A percentile compares a stretch with the other conserved stretches of the same genome.
Conservation (phyloP, 2,329 filamentous ascomycete species). For the Huntiella moniliformis region DNA sequence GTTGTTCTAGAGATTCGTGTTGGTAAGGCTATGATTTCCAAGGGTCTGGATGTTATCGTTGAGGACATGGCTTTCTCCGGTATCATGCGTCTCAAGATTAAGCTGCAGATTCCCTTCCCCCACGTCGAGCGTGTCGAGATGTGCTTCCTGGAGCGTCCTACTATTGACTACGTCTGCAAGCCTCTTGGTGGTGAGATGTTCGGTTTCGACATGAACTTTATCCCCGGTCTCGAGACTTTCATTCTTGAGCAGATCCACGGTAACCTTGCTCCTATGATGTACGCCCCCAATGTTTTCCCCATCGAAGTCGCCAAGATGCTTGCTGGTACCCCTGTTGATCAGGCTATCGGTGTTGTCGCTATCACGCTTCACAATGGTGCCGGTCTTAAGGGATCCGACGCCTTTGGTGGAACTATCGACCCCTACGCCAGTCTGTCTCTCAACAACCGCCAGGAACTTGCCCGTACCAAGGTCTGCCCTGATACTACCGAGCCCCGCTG, state of each 20-base stretch:
- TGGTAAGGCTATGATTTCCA: conserved; percentile 92
- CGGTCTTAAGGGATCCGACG: conserved; percentile 87
- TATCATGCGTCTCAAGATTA: conserved; percentile 91
- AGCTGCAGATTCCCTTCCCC: conserved; percentile 87
- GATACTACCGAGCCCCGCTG: conserved; percentile 77
- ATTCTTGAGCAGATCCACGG: conserved; percentile 94
- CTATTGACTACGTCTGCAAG: conserved; percentile 95
- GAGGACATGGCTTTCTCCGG: conserved; percentile 95
- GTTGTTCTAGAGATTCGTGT: conserved; percentile 85
- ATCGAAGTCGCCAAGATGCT: conserved; percentile 98
- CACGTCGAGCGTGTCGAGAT: conserved; percentile 91
- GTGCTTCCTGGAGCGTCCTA: conserved; percentile 76
- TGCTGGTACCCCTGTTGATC: conserved; percentile 79
- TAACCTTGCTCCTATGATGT: conserved; percentile 93
- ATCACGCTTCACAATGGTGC: conserved; percentile 80
- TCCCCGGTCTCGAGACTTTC: conserved; percentile 81
- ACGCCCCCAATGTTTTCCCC: conserved; percentile 90
- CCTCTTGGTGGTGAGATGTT: conserved; percentile 87
- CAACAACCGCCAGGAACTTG: conserved; percentile 64
- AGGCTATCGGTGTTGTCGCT: conserved; percentile 85
- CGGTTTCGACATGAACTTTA: conserved; percentile 98
- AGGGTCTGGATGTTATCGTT: conserved; percentile 91
- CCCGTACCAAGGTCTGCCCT: conserved; percentile 70
- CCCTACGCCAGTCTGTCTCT: conserved; percentile 75
- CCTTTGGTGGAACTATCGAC: conserved; percentile 79